Evolutionary conservation across 768 basidiomycete species (phyloP), one percentile per base, ranked within the genome.

Genomic region (Tulasnella calospora): DNA sequence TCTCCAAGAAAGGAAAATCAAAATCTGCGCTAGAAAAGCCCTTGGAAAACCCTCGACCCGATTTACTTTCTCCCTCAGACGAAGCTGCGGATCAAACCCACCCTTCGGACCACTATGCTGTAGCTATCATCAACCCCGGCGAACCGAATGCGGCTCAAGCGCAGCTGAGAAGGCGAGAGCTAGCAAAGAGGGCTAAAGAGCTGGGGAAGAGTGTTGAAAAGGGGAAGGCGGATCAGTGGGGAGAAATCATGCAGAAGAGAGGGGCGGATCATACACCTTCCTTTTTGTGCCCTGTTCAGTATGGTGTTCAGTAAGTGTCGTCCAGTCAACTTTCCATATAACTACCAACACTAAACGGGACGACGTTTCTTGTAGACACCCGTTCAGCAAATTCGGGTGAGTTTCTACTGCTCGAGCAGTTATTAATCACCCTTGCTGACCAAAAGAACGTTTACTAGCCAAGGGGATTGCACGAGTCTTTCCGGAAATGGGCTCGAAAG

Each of bases 11-110:
- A 44, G 73, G 67, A 17, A 76, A 74, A 76, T 41, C 78, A 3
- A 78, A 78, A 30, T 46, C 75, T 17, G 27, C 77, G 8, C 27
- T 40, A 5, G n/a, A 78, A 30, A 47, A 30, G 41, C 35, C 44
- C n/a, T 4, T 79, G 19, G 46, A 27, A 10, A 81, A 81, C 74
- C 46, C 79, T 41, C 80, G 80, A 1, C 80, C 80, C 7, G 80
- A 81, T 69, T 55, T 81, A n/a, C 36, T 81, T 46, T 79, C 76
- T n/a, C 69, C 55, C 15, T 21, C 38, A 19, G 79, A 81, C 73
- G 74, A 67, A n/a, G 72, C 76, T 46, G 71, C 79, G 10, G 80
- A 81, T 33, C 77, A 77, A 38, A 81, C 80, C 6, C 80, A 81
- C 41, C 77, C 79, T 3, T 81, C 80, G n/a, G 79, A 80, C 30